Base-by-base conservation (phyloP, 2,329 filamentous ascomycete genomes). In the Neobulgaria alba region DNA sequence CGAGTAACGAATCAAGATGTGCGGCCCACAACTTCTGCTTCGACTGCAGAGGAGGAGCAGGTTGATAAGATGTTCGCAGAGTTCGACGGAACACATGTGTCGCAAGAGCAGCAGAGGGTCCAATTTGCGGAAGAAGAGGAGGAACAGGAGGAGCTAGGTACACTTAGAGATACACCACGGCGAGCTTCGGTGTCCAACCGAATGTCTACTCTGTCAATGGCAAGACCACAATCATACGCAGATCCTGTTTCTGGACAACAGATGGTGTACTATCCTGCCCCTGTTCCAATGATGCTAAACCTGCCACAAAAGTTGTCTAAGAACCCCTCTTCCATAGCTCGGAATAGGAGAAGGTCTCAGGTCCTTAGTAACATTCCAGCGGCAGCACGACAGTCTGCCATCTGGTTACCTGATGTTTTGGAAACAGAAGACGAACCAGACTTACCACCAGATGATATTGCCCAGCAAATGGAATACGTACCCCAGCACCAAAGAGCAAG, bases 231-330 rank as follows among this genome's bases (percentile, higher is more conserved):
- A 46, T 77, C 77, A 1, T 81, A 79, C 58, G 63, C 76, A 55
- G 71, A 80, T 55, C 76, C 77, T 2, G 67, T 72, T 18, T 81
- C 81, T 1, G 82, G 78, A 3, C 78, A 90, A 50, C 71, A 80
- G 52, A 95, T 96, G 85, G 77, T 95, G 8, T 96, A 82, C 63
- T 98, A 98, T 60, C 92, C 92, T 10, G 92, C 92, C 3, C 89
- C 87, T 1, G 92, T 98, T 2, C 92, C 92, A 3, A 81, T 84
- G 47, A 89, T 94, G 80, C 72, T 98, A 42, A 96, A 95, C 54
- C 67, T 98, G 10, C 92, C 92, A 1, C 87, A 88, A 33, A 85
- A 87, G 54, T 67, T 96, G 37, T 94, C 89, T 1, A 85, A 81
- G 54, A 73, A 79, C 38, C 78, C 82, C 7, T 75, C 82, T 39